A percentile compares a stretch with the other conserved stretches of the same genome.
phyloP scores from a whole-genome alignment of 768 basidiomycete genomes.

The Termitomyces heimii region DNA sequence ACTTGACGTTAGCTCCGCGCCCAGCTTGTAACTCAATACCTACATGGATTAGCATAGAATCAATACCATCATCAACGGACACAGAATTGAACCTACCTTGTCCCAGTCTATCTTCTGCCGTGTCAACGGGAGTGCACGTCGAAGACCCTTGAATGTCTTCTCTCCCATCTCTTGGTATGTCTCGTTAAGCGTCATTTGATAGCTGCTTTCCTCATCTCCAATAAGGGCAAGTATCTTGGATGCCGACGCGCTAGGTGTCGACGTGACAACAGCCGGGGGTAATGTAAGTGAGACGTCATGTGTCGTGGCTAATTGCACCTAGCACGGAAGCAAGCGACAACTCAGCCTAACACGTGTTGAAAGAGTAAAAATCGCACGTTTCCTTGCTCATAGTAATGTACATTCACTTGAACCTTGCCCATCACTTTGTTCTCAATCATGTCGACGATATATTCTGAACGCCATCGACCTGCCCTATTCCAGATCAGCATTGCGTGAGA shows the following conservation, averaged over 20 bases:
- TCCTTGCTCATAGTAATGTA: conserved; percentile 98
- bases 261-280: conserved; percentile 50
- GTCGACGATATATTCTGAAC: conserved; percentile 79
- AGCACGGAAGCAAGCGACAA: background rate
- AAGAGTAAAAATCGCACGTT: conserved; percentile 48
- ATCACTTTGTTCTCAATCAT: conserved; percentile 51
- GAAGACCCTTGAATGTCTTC: conserved; percentile 86
- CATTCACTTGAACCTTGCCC: conserved; percentile 76
- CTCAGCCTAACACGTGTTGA: background rate
- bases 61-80: background rate
- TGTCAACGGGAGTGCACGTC: conserved; percentile 88
- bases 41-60: conserved; percentile 13
- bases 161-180: conserved; percentile 89
- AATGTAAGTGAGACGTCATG: conserved; percentile 62
- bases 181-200: conserved; percentile 75
- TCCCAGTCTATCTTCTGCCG: conserved; percentile 97
- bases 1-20: conserved; percentile 67
- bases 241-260: conserved; percentile 45
- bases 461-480: conserved; percentile 90
- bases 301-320: conserved; percentile 88
- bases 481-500: background rate
- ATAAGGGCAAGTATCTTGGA: conserved; percentile 77
- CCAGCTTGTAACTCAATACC: conserved; percentile 64
- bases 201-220: conserved; percentile 71
- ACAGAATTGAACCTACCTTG: conserved; percentile 44